Base-by-base conservation (phyloP, 441 rosid genomes). In the Pelargonium myrrhifolium region DNA sequence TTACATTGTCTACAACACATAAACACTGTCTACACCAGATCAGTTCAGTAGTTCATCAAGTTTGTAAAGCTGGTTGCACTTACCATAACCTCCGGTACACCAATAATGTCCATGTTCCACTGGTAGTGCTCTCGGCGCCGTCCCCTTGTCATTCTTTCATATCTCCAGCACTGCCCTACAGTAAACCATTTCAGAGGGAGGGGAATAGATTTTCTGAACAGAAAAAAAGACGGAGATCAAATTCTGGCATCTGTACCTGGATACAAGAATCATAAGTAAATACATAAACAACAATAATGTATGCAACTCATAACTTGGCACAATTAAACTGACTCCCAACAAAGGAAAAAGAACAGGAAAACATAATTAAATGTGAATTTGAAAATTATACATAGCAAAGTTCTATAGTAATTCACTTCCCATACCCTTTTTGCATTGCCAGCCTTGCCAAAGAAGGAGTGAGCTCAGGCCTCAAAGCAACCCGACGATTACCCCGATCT, bases 101-200 rank as follows among this genome's bases (percentile, higher is more conserved):
- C 98, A 42, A 89, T 83, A 15, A 90, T 87, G 82, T 93, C 98
- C 98, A 93, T 93, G 78, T 93, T 90, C 98, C 98, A 86, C 69
- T 89, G 98, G 75, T 93, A 93, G 80, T 93, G 98, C 79, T 93
- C 96, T 22, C 97, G 92, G 14, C 90, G 87, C 63, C 96, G 83
- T 55, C 97, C 98, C 81, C 97, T 85, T 2, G 97, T 93, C 98
- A 93, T 93, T 69, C 97, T 84, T 74, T 89, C 97, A 67, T 93
- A 90, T n/a, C 98, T 79, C 98, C 97, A 93, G 79, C 97, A 90
- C 74, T 93, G 97, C 20, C 98, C 97, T 64, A 90, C 67, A 9
- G 98, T 88, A 83, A 89, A 90, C 97, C 98, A 93, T 80, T 93
- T 93, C 83, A 93, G 72, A 0, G 98, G 98, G 43, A 93, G 85